Evolutionary conservation across 768 basidiomycete species (phyloP), one percentile per base, ranked within the genome.

Genomic region (Collybia nuda): DNA sequence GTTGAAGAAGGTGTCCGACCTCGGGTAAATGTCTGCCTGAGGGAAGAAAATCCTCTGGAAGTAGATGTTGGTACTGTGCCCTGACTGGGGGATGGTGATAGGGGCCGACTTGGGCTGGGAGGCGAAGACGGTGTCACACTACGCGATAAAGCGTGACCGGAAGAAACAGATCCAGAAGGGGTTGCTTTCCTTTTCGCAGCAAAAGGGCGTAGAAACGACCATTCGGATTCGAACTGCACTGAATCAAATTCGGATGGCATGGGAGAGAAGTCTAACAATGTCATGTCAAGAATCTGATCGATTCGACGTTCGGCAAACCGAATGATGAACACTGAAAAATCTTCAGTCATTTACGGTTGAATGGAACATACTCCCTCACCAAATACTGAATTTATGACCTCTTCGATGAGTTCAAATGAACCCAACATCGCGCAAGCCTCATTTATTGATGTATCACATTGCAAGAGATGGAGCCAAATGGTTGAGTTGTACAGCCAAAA

Each of bases 401-500:
- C 94, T 67, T 93, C 90, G 48, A 98, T 81, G 59, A 96, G 80
- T 44, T 84, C 82, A 51, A 95, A 87, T 3, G 92, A 85, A 15
- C 88, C 90, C 39, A 95, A 71, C 67, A 89, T 79, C 58, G 94
- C 90, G 61, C 92, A 95, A 2, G 85, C 81, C 51, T 84, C 82
- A 51, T 80, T 84, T 57, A 93, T 84, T 15, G 86, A 81, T 48
- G 81, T 80, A 65, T 93, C 91, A 61, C 90, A 93, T 50, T 88
- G 84, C 71, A 99, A 77, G 42, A 98, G 81, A 70, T 98, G 93
- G 14, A 98, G 77, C 80, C 96, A 89, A 23, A 93, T 68, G 8
- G 90, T 92, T 17, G 84, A 80, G 66, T 99, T 99, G 69, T 93
- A 91, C 40, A 96, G 70, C 95, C 97, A 99, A 67, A 98, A 98